Base-by-base conservation (phyloP, 768 basidiomycete genomes). In the Phylloporus sp. region DNA sequence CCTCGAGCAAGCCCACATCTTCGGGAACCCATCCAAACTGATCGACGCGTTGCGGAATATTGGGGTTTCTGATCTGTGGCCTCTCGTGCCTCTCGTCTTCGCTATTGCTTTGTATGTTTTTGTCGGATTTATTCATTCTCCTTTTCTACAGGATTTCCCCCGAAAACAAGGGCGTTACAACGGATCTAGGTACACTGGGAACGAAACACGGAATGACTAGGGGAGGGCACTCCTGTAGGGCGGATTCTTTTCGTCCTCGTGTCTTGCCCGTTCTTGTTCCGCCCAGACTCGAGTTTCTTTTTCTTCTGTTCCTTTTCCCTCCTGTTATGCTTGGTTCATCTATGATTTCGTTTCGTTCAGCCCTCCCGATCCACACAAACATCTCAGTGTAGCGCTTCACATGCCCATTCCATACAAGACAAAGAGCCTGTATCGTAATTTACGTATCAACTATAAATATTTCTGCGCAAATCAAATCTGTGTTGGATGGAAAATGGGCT, bases 371-470 rank as follows among this genome's bases (percentile, higher is more conserved):
- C 28, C 22, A 49, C 43, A 32, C 18, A 32, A 31, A 38, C 31
- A 28, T 13, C 8, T 20, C 16, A 10, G 23, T 42, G 41, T 27
- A 42, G 41, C n/a, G 27, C 41, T 13, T 15, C 6, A n/a, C 39
- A 23, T 22, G 5, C 23, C 39, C 8, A 20, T 27, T 27, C 15
- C 26, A 27, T 23, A 6, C 38, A 54, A 66, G 45, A 59, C 49
- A 57, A 45, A 47, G 36, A 26, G 18, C 45, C 18, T 69, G 65
- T 67, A 67, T 55, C 64, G 64, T 68, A 70, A 59, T 53, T 56
- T 67, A 67, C 58, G 50, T 47, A 61, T 67, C 62, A 67, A 67
- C 65, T 67, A 67, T 67, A 62, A 65, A 65, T 63, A 63, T 55
- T 54, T 40, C 5, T 36, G 44, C 22, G 12, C n/a, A 4, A 18